Percentiles rank a stretch among this genome's conserved stretches.
Conservation (phyloP, 208 protist species). For the Wallacemonas sp. region DNA sequence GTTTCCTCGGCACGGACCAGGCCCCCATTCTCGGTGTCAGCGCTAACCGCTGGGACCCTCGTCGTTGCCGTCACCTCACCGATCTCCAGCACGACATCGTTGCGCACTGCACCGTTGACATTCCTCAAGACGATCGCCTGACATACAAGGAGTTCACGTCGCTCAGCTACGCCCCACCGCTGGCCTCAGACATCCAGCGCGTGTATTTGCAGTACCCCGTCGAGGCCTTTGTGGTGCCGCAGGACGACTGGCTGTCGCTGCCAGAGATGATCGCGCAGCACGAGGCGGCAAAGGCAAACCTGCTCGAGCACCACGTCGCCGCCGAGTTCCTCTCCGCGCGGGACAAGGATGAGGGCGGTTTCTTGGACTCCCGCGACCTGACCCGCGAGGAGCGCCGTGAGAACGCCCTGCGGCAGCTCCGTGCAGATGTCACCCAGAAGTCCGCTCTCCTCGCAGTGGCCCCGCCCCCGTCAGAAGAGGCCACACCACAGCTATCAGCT, state of each 20-base stretch:
- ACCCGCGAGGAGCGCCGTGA: constrained; percentile 4
- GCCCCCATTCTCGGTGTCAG: constrained; percentile 77
- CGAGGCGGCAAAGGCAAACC: constrained; percentile 47
- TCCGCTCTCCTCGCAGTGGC: neutral
- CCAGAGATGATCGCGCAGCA: constrained; percentile 64
- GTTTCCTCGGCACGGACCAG: constrained; percentile 67
- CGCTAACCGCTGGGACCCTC: constrained; percentile 51
- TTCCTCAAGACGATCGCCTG: constrained; percentile 44
- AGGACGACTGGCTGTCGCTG: constrained; percentile 73
- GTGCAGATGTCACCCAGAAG: constrained; percentile 11
- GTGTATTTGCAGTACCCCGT: constrained; percentile 77
- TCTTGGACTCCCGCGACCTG: constrained; percentile 17
- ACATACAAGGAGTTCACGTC: constrained; percentile 55
- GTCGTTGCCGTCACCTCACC: constrained; percentile 60
- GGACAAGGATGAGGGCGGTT: constrained; percentile 37
- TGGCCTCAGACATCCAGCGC: constrained; percentile 50
- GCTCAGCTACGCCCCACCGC: constrained; percentile 86
- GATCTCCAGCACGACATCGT: constrained; percentile 83
- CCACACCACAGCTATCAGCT: neutral
- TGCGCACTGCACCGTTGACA: constrained; percentile 62
- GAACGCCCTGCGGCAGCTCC: neutral
- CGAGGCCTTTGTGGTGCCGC: constrained; percentile 76
- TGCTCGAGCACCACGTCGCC: constrained; percentile 26
- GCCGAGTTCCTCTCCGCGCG: constrained; percentile 35
- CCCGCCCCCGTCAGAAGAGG: neutral